Base-by-base conservation (phyloP, 2,329 filamentous ascomycete species). In the Monilinia fructicola region DNA sequence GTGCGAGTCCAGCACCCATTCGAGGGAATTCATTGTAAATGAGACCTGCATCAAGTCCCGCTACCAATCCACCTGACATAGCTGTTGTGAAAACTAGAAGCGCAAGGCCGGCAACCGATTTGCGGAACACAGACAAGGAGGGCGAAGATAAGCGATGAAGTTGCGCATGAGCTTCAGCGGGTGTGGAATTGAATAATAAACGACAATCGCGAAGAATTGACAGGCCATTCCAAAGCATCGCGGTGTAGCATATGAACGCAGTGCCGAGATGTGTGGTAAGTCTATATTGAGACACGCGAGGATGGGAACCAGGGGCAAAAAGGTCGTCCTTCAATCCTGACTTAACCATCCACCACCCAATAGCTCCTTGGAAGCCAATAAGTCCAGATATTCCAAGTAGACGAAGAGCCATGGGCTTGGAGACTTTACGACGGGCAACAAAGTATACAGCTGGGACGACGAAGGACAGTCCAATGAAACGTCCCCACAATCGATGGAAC, bases 261-360 rank as follows among this genome's bases (percentile, higher is more conserved):
- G 94, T 90, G 44, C 90, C 92, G 14, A 99, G 84, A 78, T 99
- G 95, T 11, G 93, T 87, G 4, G 94, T 90, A 66, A 99, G 84
- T 62, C 95, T 88, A 80, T 99, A 99, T 79, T 99, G 95, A 69
- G 90, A 94, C 60, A 99, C 95, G 67, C 95, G 88, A 0, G 95
- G 95, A 78, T 97, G 92, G 66, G 89, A 90, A 16, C 93, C 95
- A 2, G 92, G 90, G 26, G 91, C 91, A 76, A 99, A 97, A 38
- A 99, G 85, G 77, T 99, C 95, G 76, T 98, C 95, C 77, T 94
- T 96, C 69, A 99, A 83, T 1, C 95, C 95, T 14, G 91, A 96
- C 79, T 96, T 96, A 73, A 99, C 95, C 95, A 99, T 99, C 93
- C 95, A 99, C 95, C 95, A 99, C 65, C 95, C 95, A 70, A 99